phyloP scores from a whole-genome alignment of 768 basidiomycete genomes.

The Pleurotus djamor region DNA sequence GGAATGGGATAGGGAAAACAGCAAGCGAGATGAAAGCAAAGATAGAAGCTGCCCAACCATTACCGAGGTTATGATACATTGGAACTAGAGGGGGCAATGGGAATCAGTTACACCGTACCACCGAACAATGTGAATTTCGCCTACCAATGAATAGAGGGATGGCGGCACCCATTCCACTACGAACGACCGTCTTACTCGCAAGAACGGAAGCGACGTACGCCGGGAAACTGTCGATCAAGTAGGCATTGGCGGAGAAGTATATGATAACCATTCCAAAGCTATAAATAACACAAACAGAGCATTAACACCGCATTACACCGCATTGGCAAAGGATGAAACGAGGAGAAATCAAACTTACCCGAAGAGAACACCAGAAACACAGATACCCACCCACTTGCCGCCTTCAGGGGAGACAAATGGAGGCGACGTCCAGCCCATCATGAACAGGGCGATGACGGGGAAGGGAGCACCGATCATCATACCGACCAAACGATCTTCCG shows the following conservation, averaged over 20 bases:
- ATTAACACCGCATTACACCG: background rate
- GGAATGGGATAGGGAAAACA: conserved; percentile 25
- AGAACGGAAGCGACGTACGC: conserved; percentile 35
- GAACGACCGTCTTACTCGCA: conserved; percentile 34
- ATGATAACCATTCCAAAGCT: conserved; percentile 25
- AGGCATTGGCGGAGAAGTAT: conserved; percentile 37
- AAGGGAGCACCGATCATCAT: conserved; percentile 35
- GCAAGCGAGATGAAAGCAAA: conserved; percentile 31
- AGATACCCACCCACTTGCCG: conserved; percentile 34
- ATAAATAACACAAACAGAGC: background rate
- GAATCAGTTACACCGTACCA: conserved; percentile 24
- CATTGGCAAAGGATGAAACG: no score
- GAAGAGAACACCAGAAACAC: conserved; percentile 31
- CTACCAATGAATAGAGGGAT: conserved; percentile 28
- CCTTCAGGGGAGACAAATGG: conserved; percentile 27
- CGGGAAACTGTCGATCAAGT: conserved; percentile 37
- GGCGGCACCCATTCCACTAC: conserved; percentile 26
- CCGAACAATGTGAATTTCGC: conserved; percentile 27
- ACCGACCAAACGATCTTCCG: conserved; percentile 36
- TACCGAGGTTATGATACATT: conserved; percentile 37
- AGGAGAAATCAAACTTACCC: conserved; percentile 22
- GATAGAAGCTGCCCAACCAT: conserved; percentile 33
- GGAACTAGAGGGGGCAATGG: conserved; percentile 30
- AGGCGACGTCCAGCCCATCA: conserved; percentile 41
- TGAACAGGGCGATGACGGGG: conserved; percentile 28